A percentile compares a stretch with the other conserved stretches of the same genome.
These are phyloP conservation scores for Vicia villosa DNA, from an alignment of 306 rosid genomes.

Conservation along the genomic window DNA sequence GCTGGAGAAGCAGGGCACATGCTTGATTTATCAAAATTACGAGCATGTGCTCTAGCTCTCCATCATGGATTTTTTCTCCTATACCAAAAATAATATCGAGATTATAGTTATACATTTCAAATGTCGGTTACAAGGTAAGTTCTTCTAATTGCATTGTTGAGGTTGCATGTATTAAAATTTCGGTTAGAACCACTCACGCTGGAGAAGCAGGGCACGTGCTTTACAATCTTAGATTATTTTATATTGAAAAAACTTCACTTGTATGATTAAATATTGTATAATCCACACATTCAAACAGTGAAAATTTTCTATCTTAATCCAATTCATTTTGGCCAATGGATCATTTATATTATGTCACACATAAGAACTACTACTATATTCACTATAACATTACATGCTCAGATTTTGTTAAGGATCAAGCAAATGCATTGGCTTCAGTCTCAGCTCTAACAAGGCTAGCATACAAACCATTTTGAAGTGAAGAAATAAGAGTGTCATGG, in stretches of 20 bases:
- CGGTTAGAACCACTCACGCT: neutral
- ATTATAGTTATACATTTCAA: neutral
- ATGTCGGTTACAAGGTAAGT: slow-evolving; percentile 25
- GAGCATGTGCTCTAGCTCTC: slow-evolving; percentile 65
- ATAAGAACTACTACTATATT: slow-evolving; percentile 7
- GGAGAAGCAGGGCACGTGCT: no score
- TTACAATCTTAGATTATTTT: no score
- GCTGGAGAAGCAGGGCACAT: slow-evolving; percentile 96
- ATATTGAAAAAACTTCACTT: no score
- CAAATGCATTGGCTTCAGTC: slow-evolving; percentile 75
- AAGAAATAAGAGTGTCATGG: slow-evolving; percentile 71
- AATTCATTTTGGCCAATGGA: slow-evolving; percentile 13
- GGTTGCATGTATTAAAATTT: neutral
- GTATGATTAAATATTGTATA: no score
- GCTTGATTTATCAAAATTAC: slow-evolving; percentile 42
- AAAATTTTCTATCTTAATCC: neutral
- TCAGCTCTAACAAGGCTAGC: slow-evolving; percentile 70
- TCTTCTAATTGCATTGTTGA: neutral
- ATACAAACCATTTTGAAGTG: slow-evolving; percentile 61
- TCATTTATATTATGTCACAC: neutral
- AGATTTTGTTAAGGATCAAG: slow-evolving; percentile 31
- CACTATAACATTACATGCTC: slow-evolving; percentile 6
- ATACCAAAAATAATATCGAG: neutral
- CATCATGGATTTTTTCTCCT: slow-evolving; percentile 65
- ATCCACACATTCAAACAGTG: neutral